Evolutionary conservation across 371 early-diverging fungal species (phyloP).

Genomic region (Mortierella sp.): DNA sequence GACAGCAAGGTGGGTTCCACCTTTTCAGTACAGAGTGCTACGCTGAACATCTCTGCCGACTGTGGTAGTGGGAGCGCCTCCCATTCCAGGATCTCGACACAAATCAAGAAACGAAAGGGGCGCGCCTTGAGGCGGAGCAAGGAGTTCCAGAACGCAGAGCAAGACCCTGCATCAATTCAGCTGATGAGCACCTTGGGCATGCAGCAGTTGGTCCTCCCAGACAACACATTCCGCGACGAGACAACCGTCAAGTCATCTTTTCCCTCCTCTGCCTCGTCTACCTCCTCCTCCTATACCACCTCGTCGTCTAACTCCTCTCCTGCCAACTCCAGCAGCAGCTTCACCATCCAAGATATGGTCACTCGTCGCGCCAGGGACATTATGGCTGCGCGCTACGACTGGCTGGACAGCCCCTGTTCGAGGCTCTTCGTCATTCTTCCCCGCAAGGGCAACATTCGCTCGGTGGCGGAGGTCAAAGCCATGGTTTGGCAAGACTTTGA

Average conservation of each 20-base stretch:
- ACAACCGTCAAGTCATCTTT: not conserved
- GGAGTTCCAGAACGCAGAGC: not conserved
- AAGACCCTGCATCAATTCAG: not conserved
- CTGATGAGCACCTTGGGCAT: not conserved
- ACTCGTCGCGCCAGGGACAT: slow-evolving; percentile 32
- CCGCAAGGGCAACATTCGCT: not conserved
- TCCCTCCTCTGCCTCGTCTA: not conserved
- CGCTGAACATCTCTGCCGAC: not conserved
- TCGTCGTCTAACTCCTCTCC: not conserved
- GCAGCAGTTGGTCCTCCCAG: not conserved
- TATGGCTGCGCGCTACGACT: slow-evolving; percentile 28
- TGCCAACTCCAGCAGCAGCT: not conserved
- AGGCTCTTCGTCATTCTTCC: slow-evolving; percentile 39
- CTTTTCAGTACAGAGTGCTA: not conserved
- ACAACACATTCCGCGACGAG: not conserved
- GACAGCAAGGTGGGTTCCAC: not conserved
- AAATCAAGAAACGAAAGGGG: not conserved
- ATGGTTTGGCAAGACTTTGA: slow-evolving; percentile 36
- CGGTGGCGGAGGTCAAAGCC: not conserved
- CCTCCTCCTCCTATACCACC: not conserved
- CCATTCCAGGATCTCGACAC: not conserved
- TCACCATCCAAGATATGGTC: slow-evolving; percentile 29
- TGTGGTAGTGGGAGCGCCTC: not conserved
- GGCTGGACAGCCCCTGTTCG: slow-evolving; percentile 44
- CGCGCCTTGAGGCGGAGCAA: not conserved